These are phyloP conservation scores for Albophoma yamanashiensis DNA, from an alignment of 2,329 filamentous ascomycete species.

Conservation along the genomic window DNA sequence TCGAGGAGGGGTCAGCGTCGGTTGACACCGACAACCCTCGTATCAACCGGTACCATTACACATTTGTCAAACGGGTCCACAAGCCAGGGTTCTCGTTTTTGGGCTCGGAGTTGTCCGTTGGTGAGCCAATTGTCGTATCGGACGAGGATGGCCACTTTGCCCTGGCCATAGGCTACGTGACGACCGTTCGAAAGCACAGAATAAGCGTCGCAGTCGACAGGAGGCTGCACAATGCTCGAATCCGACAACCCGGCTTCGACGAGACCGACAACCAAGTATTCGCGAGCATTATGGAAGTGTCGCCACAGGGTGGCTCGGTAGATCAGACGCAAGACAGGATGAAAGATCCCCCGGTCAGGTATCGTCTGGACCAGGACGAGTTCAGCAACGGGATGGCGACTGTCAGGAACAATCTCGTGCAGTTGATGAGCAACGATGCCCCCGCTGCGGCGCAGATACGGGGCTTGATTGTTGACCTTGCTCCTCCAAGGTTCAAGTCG, in stretches of 20 bases:
- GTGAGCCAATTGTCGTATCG: constrained; percentile 92
- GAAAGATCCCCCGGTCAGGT: constrained; percentile 49
- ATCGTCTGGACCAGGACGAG: constrained; percentile 92
- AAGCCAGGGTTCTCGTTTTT: constrained; percentile 66
- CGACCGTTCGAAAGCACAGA: constrained; percentile 59
- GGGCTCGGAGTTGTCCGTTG: constrained; percentile 77
- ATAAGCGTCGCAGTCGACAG: constrained; percentile 89
- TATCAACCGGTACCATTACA: constrained; percentile 88
- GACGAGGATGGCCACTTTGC: constrained; percentile 94
- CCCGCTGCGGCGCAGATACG: constrained; percentile 64
- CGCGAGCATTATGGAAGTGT: constrained; percentile 81
- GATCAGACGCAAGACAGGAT: constrained; percentile 41
- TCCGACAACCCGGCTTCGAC: constrained; percentile 66
- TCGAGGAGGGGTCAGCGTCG: constrained; percentile 64
- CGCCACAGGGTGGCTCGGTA: constrained; percentile 38
- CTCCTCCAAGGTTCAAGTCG: constrained; percentile 62
- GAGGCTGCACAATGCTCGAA: constrained; percentile 75
- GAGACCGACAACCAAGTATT: constrained; percentile 72
- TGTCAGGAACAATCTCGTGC: constrained; percentile 85
- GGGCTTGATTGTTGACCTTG: constrained; percentile 68
- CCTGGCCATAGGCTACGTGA: constrained; percentile 83
- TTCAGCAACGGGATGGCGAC: constrained; percentile 97
- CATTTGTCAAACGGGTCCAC: constrained; percentile 61
- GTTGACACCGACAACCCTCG: constrained; percentile 63
- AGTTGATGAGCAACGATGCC: constrained; percentile 74